phyloP scores from a whole-genome alignment of 352 stramenopile genomes.

The Thraustotheca clavata region DNA sequence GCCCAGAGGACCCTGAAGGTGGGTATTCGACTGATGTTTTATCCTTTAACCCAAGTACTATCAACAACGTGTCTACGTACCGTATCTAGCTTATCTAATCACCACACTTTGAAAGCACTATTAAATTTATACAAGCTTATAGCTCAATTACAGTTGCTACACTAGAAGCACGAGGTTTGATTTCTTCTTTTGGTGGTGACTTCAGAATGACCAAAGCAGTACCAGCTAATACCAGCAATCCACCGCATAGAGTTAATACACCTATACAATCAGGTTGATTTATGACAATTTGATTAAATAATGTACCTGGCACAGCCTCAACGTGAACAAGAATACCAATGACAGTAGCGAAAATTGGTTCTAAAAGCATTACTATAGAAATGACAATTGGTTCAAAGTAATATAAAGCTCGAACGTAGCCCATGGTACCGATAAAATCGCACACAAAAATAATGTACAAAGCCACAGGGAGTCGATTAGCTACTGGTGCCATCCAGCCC shows the following conservation, averaged over 20 bases:
- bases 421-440: slow-evolving; percentile 75
- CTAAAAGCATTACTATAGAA: slow-evolving; percentile 83
- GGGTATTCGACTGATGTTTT: too few relatives aligned
- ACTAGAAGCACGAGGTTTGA: too few relatives aligned
- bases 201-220: slow-evolving; percentile 65
- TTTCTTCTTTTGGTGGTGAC: neutral
- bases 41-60: too few relatives aligned
- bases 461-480: slow-evolving; percentile 54
- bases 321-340: slow-evolving; percentile 68
- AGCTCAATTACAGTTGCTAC: too few relatives aligned
- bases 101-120: too few relatives aligned
- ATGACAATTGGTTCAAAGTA: slow-evolving; percentile 89
- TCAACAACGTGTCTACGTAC: too few relatives aligned
- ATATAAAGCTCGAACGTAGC: slow-evolving; percentile 85
- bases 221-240: slow-evolving; percentile 62
- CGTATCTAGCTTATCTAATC: too few relatives aligned
- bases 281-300: slow-evolving; percentile 10
- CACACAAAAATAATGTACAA: slow-evolving; percentile 82
- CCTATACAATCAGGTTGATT: neutral
- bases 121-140: too few relatives aligned
- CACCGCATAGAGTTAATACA: slow-evolving; percentile 55
- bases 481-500: slow-evolving; percentile 49
- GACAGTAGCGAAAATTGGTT: slow-evolving; percentile 66
- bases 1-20: too few relatives aligned
- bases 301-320: slow-evolving; percentile 60